phyloP scores from a whole-genome alignment of 805 yeast genomes.

The Wickerhamomyces ciferrii region DNA sequence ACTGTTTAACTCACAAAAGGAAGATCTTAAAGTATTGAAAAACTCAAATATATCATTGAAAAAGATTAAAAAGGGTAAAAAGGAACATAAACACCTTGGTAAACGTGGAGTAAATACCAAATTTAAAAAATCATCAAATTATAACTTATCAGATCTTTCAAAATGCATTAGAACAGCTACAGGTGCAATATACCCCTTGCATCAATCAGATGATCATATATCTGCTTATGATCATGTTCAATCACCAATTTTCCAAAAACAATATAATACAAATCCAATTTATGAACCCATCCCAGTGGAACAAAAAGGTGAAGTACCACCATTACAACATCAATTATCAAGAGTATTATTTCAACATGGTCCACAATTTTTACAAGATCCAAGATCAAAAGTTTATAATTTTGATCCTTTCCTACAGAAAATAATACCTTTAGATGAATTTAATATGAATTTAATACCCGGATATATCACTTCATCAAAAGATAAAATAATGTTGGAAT shows the following conservation, averaged over 20 bases:
- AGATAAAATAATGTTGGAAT: conserved; percentile 45
- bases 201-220: background rate
- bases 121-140: too few relatives aligned
- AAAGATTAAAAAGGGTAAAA: too few relatives aligned
- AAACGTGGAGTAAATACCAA: too few relatives aligned
- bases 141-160: too few relatives aligned
- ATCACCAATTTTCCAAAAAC: background rate
- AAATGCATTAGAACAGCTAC: too few relatives aligned
- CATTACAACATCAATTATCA: conserved; percentile 60
- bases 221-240: background rate
- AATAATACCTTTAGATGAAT: conserved; percentile 59
- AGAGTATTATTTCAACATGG: conserved; percentile 77
- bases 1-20: too few relatives aligned
- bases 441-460: conserved; percentile 53
- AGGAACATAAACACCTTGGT: too few relatives aligned
- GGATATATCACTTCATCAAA: conserved; percentile 62
- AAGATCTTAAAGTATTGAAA: too few relatives aligned
- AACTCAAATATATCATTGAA: too few relatives aligned
- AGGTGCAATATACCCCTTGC: background rate
- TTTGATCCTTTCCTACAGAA: conserved; percentile 55
- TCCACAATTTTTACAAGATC: conserved; percentile 72
- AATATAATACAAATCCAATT: background rate
- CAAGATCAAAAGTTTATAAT: conserved; percentile 68
- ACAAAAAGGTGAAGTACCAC: conserved; percentile 32
- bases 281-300: conserved; percentile 9